Percentiles rank a stretch among this genome's conserved stretches.
Conservation (phyloP, 2,329 filamentous ascomycete genomes). For the Cercospora sojina region DNA sequence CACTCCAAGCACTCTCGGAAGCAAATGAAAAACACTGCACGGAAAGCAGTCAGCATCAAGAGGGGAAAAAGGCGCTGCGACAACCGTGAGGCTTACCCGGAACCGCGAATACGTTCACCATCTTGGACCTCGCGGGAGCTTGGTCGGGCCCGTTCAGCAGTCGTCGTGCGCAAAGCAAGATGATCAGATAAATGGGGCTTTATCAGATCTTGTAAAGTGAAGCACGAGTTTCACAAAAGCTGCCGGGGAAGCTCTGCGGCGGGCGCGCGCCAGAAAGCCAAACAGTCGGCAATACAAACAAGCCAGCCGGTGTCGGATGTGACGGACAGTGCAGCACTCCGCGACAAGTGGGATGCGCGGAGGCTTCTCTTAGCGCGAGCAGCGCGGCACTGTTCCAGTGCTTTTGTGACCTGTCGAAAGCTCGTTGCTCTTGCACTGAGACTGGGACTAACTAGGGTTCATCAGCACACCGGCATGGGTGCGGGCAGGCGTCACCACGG, state of each 20-base stretch:
- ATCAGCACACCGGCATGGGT: background rate
- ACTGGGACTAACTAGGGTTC: background rate
- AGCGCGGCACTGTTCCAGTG: background rate
- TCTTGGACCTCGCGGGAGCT: conserved; percentile 44
- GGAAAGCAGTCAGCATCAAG: conserved; percentile 1
- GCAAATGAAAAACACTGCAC: conserved; percentile 77
- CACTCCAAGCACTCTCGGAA: conserved; percentile 84
- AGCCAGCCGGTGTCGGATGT: conserved; percentile 15
- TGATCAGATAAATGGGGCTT: conserved; percentile 20
- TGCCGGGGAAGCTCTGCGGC: background rate
- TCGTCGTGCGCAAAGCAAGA: conserved; percentile 6
- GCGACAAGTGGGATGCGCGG: conserved; percentile 1
- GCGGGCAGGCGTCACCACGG: background rate
- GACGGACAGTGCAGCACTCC: background rate
- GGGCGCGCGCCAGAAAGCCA: background rate
- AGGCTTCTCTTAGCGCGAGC: background rate
- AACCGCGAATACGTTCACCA: conserved; percentile 70
- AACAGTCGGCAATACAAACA: background rate
- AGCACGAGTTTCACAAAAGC: background rate
- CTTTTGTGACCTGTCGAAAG: background rate
- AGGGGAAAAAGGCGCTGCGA: background rate
- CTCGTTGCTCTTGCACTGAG: background rate
- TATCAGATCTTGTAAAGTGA: background rate
- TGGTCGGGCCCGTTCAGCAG: background rate
- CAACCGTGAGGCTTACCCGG: conserved; percentile 49